Evolutionary conservation across 2,329 filamentous ascomycete genomes (phyloP), one percentile per base, ranked within the genome.

Genomic region (Clarireedia paspali): DNA sequence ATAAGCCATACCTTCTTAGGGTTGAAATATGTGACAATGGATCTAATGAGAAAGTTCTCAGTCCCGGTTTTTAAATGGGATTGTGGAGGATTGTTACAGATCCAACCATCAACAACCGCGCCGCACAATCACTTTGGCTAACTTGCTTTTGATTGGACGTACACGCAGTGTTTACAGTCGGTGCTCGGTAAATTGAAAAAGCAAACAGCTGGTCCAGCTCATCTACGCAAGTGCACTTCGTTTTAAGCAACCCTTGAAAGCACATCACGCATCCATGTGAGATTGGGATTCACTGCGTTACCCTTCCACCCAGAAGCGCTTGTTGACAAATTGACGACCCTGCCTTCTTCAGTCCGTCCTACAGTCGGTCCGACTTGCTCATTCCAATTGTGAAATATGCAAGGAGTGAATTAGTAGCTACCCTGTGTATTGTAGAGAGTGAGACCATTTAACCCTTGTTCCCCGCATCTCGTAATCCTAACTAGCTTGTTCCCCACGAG

Each of bases 341-440:
- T 42, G 48, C 26, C 34, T 38, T 44, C 20, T n/a, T 20, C 27
- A 44, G 10, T 44, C 15, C 38, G 38, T 55, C 46, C 34, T 55
- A 55, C 38, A 50, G 49, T 55, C 53, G 53, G 53, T 42, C 53
- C 53, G 53, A 55, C 53, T 50, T 45, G 20, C 47, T 55, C 38
- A 10, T 55, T 55, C 42, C 42, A 45, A 12, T 45, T 23, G 12
- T 45, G 42, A 20, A 20, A 42, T 14, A 1, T 36, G 17, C 53
- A 44, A 50, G 53, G 46, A 20, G 24, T 50, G 12, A 6, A 50
- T 34, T 14, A 50, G 36, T 20, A 50, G 10, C 46, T 50, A 36
- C 38, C 53, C 46, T 55, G 38, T 24, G 36, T 44, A 42, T 20
- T 45, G 46, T 23, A 50, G 49, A 26, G 26, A 26, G 14, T 55